phyloP scores from a whole-genome alignment of 441 rosid species.

The Bruguiera hainesii region DNA sequence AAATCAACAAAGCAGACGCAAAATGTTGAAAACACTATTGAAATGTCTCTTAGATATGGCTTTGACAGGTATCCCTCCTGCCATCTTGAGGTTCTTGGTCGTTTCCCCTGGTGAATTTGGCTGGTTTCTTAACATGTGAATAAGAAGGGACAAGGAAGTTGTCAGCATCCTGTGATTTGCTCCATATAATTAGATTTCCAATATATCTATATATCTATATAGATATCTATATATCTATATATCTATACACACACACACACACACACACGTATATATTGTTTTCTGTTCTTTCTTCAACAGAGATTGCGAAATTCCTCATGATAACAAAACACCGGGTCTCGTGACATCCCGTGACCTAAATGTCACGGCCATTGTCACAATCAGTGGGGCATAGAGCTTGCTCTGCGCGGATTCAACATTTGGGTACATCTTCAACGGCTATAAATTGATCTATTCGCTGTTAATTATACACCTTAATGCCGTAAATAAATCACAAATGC shows the following conservation, averaged over 20 bases:
- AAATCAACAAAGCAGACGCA: constrained; percentile 20
- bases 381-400: constrained; percentile 32
- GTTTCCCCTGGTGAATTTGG: constrained; percentile 11
- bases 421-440: constrained; percentile 22
- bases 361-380: constrained; percentile 39
- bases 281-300: neutral
- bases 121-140: constrained; percentile 22
- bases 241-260: too few relatives aligned
- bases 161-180: constrained; percentile 14
- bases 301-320: neutral
- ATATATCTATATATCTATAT: too few relatives aligned
- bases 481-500: too few relatives aligned
- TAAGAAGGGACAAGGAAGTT: constrained; percentile 11
- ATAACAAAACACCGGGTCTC: constrained; percentile 32
- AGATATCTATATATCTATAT: too few relatives aligned
- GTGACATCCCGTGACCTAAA: constrained; percentile 64
- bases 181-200: constrained; percentile 2
- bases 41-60: constrained; percentile 11
- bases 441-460: too few relatives aligned
- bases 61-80: constrained; percentile 1
- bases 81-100: neutral
- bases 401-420: constrained; percentile 35
- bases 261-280: neutral
- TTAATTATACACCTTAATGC: too few relatives aligned
- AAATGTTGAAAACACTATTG: constrained; percentile 13